Base-by-base conservation (phyloP, 352 stramenopile genomes). In the Peronospora farinosa region DNA sequence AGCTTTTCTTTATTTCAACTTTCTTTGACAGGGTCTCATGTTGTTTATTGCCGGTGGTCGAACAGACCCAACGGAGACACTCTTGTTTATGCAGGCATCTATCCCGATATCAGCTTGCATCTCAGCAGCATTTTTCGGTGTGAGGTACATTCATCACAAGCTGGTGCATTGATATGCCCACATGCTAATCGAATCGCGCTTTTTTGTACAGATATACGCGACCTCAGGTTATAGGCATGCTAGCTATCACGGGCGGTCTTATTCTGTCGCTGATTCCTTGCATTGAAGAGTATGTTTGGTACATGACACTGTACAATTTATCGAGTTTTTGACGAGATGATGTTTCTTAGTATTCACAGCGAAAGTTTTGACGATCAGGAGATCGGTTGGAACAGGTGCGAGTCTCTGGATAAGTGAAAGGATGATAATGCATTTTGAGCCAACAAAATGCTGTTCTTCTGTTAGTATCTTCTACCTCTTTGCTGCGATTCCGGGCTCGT, bases 81-180 rank as follows among this genome's bases (percentile, higher is more conserved):
- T 94, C 10, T 57, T 92, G 21, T 82, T 94, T 50, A 77, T 94
- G 75, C 84, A 94, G 52, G 84, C 81, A 19, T 88, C 79, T 7
- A 75, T 94, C 9, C 84, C 84, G 0, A 28, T 89, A 11, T 87
- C 77, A n/a, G 64, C 64, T 7, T 82, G 70, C 33, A 63, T 88
- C 23, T 91, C 74, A 10, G 60, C 60, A 10, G 25, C 73, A 7
- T 41, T 83, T 35, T 88, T 85, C 15, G 68, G 72, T 9, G 73
- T 75, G 40, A 69, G 69, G 76, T 88, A 44, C 23, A 32, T 19
- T 12, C 5, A 40, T 5, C 13, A 31, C 31, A 41, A 21, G 3
- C 1, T 19, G 11, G 4, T 31, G 30, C 17, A 38, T 27, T 44
- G 5, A 17, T 37, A 7, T 43, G 1, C 3, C 7, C 25, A 5